These are phyloP conservation scores for Eimeria zaria DNA, from an alignment of 169 alveolate species.

Conservation along the genomic window DNA sequence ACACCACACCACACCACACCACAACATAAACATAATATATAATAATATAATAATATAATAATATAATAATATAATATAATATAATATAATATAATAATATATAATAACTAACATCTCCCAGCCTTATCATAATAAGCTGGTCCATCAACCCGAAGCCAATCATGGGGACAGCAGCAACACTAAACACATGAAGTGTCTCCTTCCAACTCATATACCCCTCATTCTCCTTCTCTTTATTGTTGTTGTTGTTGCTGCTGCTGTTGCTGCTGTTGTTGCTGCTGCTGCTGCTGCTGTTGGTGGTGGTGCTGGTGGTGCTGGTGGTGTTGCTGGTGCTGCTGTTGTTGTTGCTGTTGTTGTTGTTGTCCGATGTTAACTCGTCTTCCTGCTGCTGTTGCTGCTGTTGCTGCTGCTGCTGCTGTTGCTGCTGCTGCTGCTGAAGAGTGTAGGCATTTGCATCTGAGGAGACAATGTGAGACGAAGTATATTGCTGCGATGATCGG, in stretches of 20 bases:
- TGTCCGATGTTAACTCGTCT: no score
- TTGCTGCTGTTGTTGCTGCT: background rate
- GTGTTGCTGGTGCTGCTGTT: background rate
- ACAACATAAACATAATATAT: no score
- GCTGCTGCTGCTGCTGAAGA: constrained; percentile 21
- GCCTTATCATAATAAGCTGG: constrained; percentile 85
- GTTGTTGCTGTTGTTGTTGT: no score
- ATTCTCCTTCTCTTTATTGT: background rate
- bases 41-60: no score
- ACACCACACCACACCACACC: no score
- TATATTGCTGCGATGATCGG: no score
- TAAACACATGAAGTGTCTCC: constrained; percentile 61
- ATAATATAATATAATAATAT: no score
- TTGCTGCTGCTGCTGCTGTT: constrained; percentile 11
- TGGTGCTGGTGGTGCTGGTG: no score
- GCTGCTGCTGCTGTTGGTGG: no score
- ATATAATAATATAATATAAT: no score
- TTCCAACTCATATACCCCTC: background rate
- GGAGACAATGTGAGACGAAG: no score
- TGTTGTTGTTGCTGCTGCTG: background rate
- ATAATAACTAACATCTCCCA: constrained; percentile 84
- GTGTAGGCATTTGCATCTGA: no score
- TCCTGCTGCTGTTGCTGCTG: constrained; percentile 31
- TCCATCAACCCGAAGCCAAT: constrained; percentile 87
- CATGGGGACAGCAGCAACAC: constrained; percentile 85